These are phyloP conservation scores for Xylaria nigripes DNA, from an alignment of 495 filamentous ascomycete genomes.

Conservation along the genomic window DNA sequence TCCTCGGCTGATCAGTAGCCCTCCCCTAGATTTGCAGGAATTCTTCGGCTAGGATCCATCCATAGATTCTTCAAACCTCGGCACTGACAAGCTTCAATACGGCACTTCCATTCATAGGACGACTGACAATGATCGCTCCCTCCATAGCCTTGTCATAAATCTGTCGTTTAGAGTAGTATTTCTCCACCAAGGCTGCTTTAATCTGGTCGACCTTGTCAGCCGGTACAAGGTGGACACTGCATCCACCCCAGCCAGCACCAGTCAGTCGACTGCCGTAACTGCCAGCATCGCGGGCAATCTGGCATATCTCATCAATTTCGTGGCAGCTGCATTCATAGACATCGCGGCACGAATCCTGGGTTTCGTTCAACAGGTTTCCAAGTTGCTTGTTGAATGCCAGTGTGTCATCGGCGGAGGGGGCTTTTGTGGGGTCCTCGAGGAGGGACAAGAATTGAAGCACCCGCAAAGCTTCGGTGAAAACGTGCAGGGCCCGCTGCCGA, in stretches of 20 bases:
- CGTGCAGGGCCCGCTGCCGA: constrained; percentile 77
- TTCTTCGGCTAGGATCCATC: no score
- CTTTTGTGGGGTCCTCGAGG: constrained; percentile 41
- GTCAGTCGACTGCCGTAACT: constrained; percentile 82
- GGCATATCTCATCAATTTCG: constrained; percentile 81
- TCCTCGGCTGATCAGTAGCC: neutral
- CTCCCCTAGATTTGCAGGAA: no score
- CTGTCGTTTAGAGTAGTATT: constrained; percentile 76
- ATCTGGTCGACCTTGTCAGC: constrained; percentile 78
- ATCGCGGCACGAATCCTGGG: constrained; percentile 75
- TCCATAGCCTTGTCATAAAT: constrained; percentile 65
- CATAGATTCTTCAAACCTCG: neutral
- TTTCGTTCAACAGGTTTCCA: constrained; percentile 82
- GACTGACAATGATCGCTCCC: constrained; percentile 80
- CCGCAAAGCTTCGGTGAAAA: constrained; percentile 79
- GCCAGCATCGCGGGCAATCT: constrained; percentile 67
- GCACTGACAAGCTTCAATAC: constrained; percentile 33
- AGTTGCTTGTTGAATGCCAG: constrained; percentile 57
- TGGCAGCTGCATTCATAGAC: constrained; percentile 84
- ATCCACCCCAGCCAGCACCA: constrained; percentile 95
- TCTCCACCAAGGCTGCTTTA: constrained; percentile 61
- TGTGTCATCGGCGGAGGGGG: constrained; percentile 36
- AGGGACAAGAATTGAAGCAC: constrained; percentile 75
- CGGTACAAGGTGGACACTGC: constrained; percentile 86
- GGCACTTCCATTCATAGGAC: constrained; percentile 66